Base-by-base conservation (phyloP, 208 protist genomes). In the Acanthamoeba polyphaga region DNA sequence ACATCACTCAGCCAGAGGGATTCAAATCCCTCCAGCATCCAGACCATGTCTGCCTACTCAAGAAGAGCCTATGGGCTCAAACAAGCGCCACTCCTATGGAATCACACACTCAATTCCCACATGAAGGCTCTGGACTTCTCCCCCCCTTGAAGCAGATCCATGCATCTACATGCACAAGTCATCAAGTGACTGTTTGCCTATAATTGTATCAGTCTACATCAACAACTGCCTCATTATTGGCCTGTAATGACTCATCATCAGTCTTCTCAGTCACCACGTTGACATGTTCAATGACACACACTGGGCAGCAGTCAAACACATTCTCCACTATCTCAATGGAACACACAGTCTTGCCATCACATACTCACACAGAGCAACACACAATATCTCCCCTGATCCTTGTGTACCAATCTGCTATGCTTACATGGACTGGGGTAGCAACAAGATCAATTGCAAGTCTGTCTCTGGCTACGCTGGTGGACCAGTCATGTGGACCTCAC, bases 261-360 rank as follows among this genome's bases (percentile, higher is more conserved):
- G 10, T 46, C 8, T 78, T 78, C 68, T 78, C n/a, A 78, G 68
- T 78, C 13, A 15, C 13, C 34, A 46, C 68, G 15, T 78, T 43
- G 34, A 78, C 34, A 43, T 15, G 15, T 15, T 19, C 15, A 13
- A 78, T 78, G 34, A 46, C 5, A 78, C 34, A 43, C 68, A 78
- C 34, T 78, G 68, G 68, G 34, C n/a, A 78, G 34, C 68, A 5
- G 13, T 78, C 34, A 78, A 78, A 78, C 12, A 15, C 13, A 15
- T 78, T 13, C n/a, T 78, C 29, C 68, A 78, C n/a, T 78, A 78
- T 43, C 68, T 78, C 68, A 78, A 78, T 32, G 34, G 68, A 5
- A 78, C 68, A 78, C 13, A 15, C 5, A 13, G 34, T 15, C 34
- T 46, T 46, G 15, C 68, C 68, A 46, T 78, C 34, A 5, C 15